Base-by-base conservation (phyloP, 441 rosid genomes). In the Geranium incanum region DNA sequence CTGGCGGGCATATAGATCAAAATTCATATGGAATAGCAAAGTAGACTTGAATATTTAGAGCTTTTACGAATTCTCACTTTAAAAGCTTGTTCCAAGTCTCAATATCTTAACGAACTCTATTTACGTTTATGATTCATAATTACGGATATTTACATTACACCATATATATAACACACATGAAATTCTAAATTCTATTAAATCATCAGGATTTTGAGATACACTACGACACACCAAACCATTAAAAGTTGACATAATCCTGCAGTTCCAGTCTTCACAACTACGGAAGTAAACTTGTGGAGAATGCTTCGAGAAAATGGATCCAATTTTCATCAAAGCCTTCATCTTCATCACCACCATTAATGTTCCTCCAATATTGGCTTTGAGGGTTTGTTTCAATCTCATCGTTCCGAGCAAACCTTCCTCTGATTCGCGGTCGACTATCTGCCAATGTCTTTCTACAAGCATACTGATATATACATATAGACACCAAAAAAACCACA, bases 391-490 rank as follows among this genome's bases (percentile, higher is more conserved):
- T 84, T 71, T 60, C 89, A 0, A 73, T 86, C 71, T 89, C 99
- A 60, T 87, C 95, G n/a, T 87, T 94, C 75, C 90, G 87, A 9
- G 93, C 97, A 71, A 94, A 86, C 45, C 99, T 76, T 2, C 99
- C 99, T 82, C 99, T 81, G 52, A 94, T 89, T 21, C 99, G 85
- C 67, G 97, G 99, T 80, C 99, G 81, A 72, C 97, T 92, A 55
- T 94, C 97, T 3, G 98, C 98, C 78, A 94, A 72, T 6, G 96
- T 92, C 84, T 94, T 94, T 86, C 99, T 84, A 77, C 99, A 94
- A 41, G 80, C 97, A 76, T 94, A 94, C 99, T 94, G 78, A 50
- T 43, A 21, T 21, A 21, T 21, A 21, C 21, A 21, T 2, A 0
- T 15, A 4, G 43, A 33, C 39, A 3, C 16, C 7, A 59, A 12